Evolutionary conservation across 2,329 filamentous ascomycete species (phyloP).

Genomic region (Diaporthe destruens): DNA sequence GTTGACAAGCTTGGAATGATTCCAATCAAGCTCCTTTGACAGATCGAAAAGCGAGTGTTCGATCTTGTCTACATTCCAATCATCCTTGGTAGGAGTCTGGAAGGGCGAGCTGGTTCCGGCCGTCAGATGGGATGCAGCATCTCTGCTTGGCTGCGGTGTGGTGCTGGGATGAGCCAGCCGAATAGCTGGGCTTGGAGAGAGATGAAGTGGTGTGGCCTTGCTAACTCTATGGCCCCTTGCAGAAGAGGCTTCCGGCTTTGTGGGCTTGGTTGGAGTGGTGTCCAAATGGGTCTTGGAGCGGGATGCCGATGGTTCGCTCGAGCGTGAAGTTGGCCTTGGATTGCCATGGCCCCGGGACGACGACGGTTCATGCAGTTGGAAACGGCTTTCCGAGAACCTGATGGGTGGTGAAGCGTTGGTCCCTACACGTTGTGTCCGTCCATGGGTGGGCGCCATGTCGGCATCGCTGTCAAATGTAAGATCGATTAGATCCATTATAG

Average conservation of each 20-base stretch:
- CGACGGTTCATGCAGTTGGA: slow-evolving; percentile 34
- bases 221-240: slow-evolving; percentile 10
- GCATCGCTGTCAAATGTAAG: slow-evolving; percentile 34
- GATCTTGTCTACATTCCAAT: slow-evolving; percentile 61
- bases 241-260: slow-evolving; percentile 1
- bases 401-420: slow-evolving; percentile 11
- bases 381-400: slow-evolving; percentile 38
- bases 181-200: not conserved
- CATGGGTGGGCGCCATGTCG: slow-evolving; percentile 26
- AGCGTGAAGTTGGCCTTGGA: slow-evolving; percentile 28
- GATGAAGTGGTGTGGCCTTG: slow-evolving; percentile 11
- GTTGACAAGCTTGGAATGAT: slow-evolving; percentile 60
- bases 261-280: slow-evolving; percentile 26
- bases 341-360: slow-evolving; percentile 12
- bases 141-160: slow-evolving; percentile 23
- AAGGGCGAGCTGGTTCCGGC: slow-evolving; percentile 46
- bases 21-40: slow-evolving; percentile 58
- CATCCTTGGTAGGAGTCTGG: slow-evolving; percentile 51
- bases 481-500: slow-evolving; percentile 37
- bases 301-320: slow-evolving; percentile 33
- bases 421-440: slow-evolving; percentile 1
- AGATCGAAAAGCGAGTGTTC: slow-evolving; percentile 55
- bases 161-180: slow-evolving; percentile 15
- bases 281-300: slow-evolving; percentile 27
- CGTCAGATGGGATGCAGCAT: slow-evolving; percentile 33